phyloP scores from a whole-genome alignment of 495 filamentous ascomycete genomes.

The Chaetomium tenue region DNA sequence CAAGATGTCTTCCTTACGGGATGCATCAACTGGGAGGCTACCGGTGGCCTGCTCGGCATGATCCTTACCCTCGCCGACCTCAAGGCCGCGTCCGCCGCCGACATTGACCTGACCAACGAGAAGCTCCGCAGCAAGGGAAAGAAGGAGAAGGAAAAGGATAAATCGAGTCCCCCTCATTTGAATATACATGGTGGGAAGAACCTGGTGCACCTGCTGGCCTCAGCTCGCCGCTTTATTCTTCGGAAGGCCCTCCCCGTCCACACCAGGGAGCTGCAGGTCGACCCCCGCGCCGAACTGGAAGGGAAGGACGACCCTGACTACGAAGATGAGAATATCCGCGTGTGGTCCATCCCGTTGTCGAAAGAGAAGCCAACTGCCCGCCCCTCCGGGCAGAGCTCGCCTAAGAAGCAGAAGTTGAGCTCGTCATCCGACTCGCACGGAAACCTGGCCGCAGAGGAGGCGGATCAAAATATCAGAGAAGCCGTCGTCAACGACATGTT shows the following conservation, averaged over 20 bases:
- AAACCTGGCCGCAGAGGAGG: slow-evolving; percentile 12
- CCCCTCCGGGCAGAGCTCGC: neutral
- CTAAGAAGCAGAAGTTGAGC: slow-evolving; percentile 28
- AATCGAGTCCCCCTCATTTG: slow-evolving; percentile 39
- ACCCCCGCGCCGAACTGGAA: slow-evolving; percentile 29
- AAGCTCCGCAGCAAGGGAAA: slow-evolving; percentile 36
- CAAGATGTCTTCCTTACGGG: slow-evolving; percentile 80
- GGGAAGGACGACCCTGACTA: slow-evolving; percentile 56
- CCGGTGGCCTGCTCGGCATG: slow-evolving; percentile 80
- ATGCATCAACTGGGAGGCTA: slow-evolving; percentile 65
- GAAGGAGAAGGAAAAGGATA: slow-evolving; percentile 17
- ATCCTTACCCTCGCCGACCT: slow-evolving; percentile 77
- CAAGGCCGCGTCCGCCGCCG: slow-evolving; percentile 35
- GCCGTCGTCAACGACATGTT: slow-evolving; percentile 77
- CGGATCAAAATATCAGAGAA: slow-evolving; percentile 51
- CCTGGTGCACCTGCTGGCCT: slow-evolving; percentile 72
- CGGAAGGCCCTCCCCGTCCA: slow-evolving; percentile 71
- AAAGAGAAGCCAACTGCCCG: neutral
- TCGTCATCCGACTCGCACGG: slow-evolving; percentile 17
- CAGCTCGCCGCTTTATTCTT: slow-evolving; percentile 85
- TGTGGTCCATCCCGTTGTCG: slow-evolving; percentile 71
- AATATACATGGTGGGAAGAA: slow-evolving; percentile 78
- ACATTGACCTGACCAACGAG: slow-evolving; percentile 25
- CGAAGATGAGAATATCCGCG: slow-evolving; percentile 68
- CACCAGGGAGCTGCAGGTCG: slow-evolving; percentile 60